Evolutionary conservation across 495 filamentous ascomycete genomes (phyloP).

Genomic region (Aspergillus steynii): DNA sequence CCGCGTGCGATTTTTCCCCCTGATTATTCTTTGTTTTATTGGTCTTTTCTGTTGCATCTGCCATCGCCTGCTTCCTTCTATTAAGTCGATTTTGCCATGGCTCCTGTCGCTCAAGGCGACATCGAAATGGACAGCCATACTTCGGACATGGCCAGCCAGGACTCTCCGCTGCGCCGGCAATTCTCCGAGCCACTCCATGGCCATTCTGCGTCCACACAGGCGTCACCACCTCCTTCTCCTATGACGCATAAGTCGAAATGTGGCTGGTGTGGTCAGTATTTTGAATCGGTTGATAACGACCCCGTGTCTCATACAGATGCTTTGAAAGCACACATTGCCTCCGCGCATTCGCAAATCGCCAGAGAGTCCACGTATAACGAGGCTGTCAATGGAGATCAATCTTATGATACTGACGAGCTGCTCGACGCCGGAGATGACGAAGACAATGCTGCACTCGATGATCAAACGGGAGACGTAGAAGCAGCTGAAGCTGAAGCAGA

Average conservation of each 20-base stretch:
- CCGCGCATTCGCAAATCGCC: slow-evolving; percentile 35
- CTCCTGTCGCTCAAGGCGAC: slow-evolving; percentile 37
- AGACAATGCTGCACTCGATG: neutral
- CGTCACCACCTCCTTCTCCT: slow-evolving; percentile 39
- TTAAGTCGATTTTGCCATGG: slow-evolving; percentile 28
- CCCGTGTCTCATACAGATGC: slow-evolving; percentile 29
- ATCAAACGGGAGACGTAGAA: slow-evolving; percentile 1
- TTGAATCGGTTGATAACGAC: slow-evolving; percentile 30
- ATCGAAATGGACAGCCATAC: slow-evolving; percentile 42
- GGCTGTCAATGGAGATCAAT: slow-evolving; percentile 10
- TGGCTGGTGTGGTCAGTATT: slow-evolving; percentile 39
- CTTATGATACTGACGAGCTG: slow-evolving; percentile 16
- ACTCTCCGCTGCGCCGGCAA: slow-evolving; percentile 45
- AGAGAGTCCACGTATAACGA: slow-evolving; percentile 10
- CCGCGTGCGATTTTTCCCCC: slow-evolving; percentile 6
- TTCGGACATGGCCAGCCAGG: slow-evolving; percentile 43
- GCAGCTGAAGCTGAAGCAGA: slow-evolving; percentile 22
- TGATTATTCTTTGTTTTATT: neutral
- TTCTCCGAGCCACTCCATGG: slow-evolving; percentile 45
- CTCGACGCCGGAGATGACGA: slow-evolving; percentile 12
- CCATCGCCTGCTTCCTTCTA: neutral
- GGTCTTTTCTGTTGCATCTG: neutral
- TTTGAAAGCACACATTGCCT: slow-evolving; percentile 33
- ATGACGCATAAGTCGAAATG: slow-evolving; percentile 30
- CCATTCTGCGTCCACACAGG: slow-evolving; percentile 38